Conservation (phyloP, 2,329 filamentous ascomycete species). For the Aspergillus pseudoterreus region DNA sequence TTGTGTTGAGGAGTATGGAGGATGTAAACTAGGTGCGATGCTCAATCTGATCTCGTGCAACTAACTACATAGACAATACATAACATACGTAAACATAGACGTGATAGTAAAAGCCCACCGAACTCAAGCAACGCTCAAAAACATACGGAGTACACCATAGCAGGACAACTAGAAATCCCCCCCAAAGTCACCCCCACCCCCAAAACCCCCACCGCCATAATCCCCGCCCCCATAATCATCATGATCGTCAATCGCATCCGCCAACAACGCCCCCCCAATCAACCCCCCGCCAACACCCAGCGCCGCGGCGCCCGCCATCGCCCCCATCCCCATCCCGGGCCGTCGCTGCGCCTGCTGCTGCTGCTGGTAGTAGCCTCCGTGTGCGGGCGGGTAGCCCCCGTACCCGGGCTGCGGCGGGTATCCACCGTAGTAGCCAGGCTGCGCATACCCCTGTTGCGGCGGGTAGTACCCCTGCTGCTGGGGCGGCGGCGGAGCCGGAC, state of each 20-base stretch:
- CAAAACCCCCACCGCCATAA: conserved; percentile 22
- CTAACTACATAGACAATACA: no score
- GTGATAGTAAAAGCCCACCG: neutral
- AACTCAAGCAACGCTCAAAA: neutral
- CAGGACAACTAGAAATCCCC: neutral
- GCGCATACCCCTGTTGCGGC: neutral
- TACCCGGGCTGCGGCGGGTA: conserved; percentile 31
- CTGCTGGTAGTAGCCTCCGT: conserved; percentile 34
- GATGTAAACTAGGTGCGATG: no score
- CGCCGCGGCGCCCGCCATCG: conserved; percentile 65
- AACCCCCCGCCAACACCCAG: conserved; percentile 78
- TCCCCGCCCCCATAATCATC: conserved; percentile 23
- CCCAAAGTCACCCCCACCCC: conserved; percentile 18
- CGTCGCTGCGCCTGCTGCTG: conserved; percentile 41
- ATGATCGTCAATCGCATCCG: conserved; percentile 59
- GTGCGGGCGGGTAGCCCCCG: conserved; percentile 38
- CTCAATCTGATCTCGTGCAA: no score
- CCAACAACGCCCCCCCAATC: conserved; percentile 71
- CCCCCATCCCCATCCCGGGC: conserved; percentile 55
- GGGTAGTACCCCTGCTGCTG: conserved; percentile 22
- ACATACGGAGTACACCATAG: neutral
- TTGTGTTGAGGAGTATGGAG: no score
- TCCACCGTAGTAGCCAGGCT: conserved; percentile 19
- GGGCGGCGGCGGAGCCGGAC: conserved; percentile 20
- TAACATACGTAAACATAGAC: neutral